Conservation (phyloP, 352 stramenopile species). For the Globisporangium polare region DNA sequence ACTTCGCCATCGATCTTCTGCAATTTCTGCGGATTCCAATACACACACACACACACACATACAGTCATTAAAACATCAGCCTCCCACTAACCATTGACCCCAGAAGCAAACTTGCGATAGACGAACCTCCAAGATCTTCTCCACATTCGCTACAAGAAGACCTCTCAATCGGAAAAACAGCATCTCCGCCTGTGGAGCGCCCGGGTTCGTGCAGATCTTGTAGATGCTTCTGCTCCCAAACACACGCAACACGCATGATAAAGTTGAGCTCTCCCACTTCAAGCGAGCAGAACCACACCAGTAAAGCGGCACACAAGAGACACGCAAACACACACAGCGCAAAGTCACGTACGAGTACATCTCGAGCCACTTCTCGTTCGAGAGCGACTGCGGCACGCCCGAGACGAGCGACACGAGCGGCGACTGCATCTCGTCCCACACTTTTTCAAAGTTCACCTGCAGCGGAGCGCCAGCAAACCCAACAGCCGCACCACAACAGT, state of each 20-base stretch:
- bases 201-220: constrained; percentile 86
- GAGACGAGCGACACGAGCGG: constrained; percentile 73
- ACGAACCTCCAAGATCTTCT: constrained; percentile 48
- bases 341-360: constrained; percentile 84
- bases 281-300: background rate
- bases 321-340: background rate
- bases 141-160: constrained; percentile 65
- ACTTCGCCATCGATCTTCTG: constrained; percentile 52
- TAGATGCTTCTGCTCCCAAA: constrained; percentile 60
- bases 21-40: constrained; percentile 30
- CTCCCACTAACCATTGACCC: background rate
- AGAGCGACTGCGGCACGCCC: constrained; percentile 57
- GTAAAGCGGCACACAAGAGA: background rate
- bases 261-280: background rate
- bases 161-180: constrained; percentile 76
- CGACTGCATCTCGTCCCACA: constrained; percentile 82
- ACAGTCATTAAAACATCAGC: background rate
- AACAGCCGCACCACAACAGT: background rate
- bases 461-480: background rate
- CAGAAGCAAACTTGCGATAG: background rate
- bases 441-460: constrained; percentile 83
- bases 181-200: constrained; percentile 73
- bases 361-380: constrained; percentile 81
- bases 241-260: background rate
- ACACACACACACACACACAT: background rate